Evolutionary conservation across 1,139 yeast species (phyloP).

Genomic region (Kodamaea arcana): DNA sequence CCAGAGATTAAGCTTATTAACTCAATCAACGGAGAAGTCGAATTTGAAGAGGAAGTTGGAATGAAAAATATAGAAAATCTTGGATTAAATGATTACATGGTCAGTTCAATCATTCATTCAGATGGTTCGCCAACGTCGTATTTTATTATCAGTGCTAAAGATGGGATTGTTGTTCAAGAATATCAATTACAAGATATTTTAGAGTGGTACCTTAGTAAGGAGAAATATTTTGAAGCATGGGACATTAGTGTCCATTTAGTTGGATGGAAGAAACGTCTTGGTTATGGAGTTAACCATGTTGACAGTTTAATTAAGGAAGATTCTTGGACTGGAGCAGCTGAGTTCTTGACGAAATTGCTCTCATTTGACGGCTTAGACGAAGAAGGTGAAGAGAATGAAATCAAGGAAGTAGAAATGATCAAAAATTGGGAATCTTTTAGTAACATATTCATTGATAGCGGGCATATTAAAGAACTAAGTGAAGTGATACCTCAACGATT

Average conservation of each 20-base stretch:
- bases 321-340: slow-evolving; percentile 57
- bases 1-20: slow-evolving; percentile 77
- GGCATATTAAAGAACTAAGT: slow-evolving; percentile 46
- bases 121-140: slow-evolving; percentile 39
- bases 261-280: slow-evolving; percentile 46
- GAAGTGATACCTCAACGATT: slow-evolving; percentile 50
- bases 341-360: slow-evolving; percentile 43
- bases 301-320: slow-evolving; percentile 48
- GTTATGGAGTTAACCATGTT: slow-evolving; percentile 61
- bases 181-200: slow-evolving; percentile 64
- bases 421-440: slow-evolving; percentile 71
- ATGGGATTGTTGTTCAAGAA: slow-evolving; percentile 73
- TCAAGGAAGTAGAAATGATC: slow-evolving; percentile 27
- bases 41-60: slow-evolving; percentile 79
- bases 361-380: slow-evolving; percentile 30
- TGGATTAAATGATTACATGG: slow-evolving; percentile 76
- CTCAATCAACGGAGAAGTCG: slow-evolving; percentile 63
- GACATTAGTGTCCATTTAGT: slow-evolving; percentile 59
- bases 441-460: slow-evolving; percentile 47
- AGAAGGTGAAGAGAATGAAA: slow-evolving; percentile 25
- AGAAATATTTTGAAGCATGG: slow-evolving; percentile 69
- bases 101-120: slow-evolving; percentile 41
- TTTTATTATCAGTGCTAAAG: slow-evolving; percentile 74
- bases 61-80: slow-evolving; percentile 54
- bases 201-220: slow-evolving; percentile 63